phyloP scores from a whole-genome alignment of 768 basidiomycete genomes.

The Trametes villosa region DNA sequence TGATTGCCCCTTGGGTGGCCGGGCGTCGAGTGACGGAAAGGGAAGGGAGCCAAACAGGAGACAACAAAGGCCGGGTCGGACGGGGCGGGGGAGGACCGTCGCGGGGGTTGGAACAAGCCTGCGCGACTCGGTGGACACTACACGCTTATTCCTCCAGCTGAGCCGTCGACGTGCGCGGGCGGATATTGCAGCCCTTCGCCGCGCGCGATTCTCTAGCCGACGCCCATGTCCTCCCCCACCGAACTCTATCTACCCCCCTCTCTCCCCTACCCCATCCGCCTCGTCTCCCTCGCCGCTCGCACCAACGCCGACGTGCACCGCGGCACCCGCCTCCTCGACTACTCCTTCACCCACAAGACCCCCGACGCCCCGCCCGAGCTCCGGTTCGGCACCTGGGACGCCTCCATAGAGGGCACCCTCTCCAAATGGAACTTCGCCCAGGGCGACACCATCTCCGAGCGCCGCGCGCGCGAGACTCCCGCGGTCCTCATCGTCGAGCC shows the following conservation, averaged over 20 bases:
- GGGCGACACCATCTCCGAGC: constrained; percentile 66
- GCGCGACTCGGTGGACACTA: neutral
- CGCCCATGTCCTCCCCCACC: constrained; percentile 63
- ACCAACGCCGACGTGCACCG: constrained; percentile 55
- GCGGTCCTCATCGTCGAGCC: constrained; percentile 79
- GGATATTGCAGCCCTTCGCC: constrained; percentile 4
- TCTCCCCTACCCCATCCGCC: constrained; percentile 87
- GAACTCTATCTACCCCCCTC: constrained; percentile 73
- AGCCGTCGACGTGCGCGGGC: neutral
- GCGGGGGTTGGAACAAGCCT: neutral
- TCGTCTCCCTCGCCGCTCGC: constrained; percentile 67
- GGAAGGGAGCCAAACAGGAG: neutral
- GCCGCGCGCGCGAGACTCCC: constrained; percentile 60
- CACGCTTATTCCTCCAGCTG: neutral
- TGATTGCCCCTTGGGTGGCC: too few species aligned
- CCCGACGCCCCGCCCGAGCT: constrained; percentile 59
- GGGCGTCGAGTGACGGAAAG: neutral
- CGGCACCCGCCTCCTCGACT: constrained; percentile 81
- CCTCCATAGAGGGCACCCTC: constrained; percentile 79
- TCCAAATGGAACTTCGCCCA: constrained; percentile 68
- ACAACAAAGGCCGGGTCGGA: constrained; percentile 6
- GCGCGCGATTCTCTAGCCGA: constrained; percentile 16
- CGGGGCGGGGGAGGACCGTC: neutral
- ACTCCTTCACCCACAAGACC: constrained; percentile 71
- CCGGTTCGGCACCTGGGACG: constrained; percentile 91